Percentiles rank a stretch among this genome's conserved stretches.
Evolutionary conservation across 768 basidiomycete genomes (phyloP).

Genomic region (Tylopilus sp.): DNA sequence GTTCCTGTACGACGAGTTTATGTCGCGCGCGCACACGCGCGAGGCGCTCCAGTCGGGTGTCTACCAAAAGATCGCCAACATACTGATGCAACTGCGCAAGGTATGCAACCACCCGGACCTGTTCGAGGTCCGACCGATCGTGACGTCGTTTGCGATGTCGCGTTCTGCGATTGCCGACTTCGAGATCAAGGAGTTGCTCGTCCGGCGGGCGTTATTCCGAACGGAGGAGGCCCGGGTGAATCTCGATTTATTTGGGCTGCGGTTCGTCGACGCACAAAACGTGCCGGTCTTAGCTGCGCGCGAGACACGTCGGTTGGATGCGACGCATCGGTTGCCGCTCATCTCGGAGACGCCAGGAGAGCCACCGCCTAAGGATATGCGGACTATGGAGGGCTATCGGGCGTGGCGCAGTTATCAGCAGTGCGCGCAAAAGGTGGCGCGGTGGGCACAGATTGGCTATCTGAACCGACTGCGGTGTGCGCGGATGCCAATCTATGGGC

Average conservation of each 20-base stretch:
- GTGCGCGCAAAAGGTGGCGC: slow-evolving; percentile 48
- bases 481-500: slow-evolving; percentile 39
- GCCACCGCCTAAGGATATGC: slow-evolving; percentile 68
- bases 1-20: slow-evolving; percentile 96
- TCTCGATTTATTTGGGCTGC: slow-evolving; percentile 62
- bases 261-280: slow-evolving; percentile 55
- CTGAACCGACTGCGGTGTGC: slow-evolving; percentile 72
- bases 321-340: slow-evolving; percentile 51
- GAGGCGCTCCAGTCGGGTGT: slow-evolving; percentile 81
- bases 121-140: slow-evolving; percentile 84
- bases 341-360: slow-evolving; percentile 53
- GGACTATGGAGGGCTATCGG: slow-evolving; percentile 71
- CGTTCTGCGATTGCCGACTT: slow-evolving; percentile 76
- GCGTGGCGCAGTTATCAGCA: slow-evolving; percentile 47
- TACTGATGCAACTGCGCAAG: slow-evolving; percentile 97
- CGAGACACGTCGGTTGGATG: slow-evolving; percentile 57
- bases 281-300: slow-evolving; percentile 50
- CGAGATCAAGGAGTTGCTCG: slow-evolving; percentile 83
- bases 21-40: slow-evolving; percentile 81
- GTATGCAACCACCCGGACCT: slow-evolving; percentile 94
- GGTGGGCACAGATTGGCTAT: slow-evolving; percentile 69
- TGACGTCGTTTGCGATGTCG: slow-evolving; percentile 70
- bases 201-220: slow-evolving; percentile 68
- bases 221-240: slow-evolving; percentile 52
- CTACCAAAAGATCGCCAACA: slow-evolving; percentile 88